Evolutionary conservation across 257 asterid species (phyloP).

Genomic region (Penstemon barbatus): DNA sequence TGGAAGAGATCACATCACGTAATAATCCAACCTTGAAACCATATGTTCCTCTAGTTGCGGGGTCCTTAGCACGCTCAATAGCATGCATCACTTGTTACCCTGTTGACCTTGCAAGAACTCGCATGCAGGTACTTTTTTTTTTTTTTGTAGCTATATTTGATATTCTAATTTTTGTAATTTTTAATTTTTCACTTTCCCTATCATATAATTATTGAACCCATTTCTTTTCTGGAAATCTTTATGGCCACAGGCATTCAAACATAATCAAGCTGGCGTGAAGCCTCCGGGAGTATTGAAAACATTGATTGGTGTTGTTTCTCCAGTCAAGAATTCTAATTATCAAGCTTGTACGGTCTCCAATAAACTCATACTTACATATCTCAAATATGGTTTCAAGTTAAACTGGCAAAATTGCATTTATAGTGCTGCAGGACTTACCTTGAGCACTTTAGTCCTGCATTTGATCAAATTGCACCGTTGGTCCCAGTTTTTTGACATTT

Average conservation of each 20-base stretch:
- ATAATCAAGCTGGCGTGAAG: constrained; percentile 49
- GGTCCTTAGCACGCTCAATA: constrained; percentile 82
- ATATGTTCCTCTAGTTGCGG: constrained; percentile 77
- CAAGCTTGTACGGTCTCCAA: constrained; percentile 50
- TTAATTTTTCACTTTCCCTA: background rate
- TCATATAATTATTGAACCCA: background rate
- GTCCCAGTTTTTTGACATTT: too few species aligned
- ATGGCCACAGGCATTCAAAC: constrained; percentile 63
- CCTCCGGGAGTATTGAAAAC: constrained; percentile 89
- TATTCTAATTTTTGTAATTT: background rate
- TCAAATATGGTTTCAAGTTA: too few species aligned
- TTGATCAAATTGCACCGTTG: too few species aligned
- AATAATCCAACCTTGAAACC: constrained; percentile 58
- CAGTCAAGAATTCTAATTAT: constrained; percentile 45
- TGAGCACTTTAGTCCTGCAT: too few species aligned
- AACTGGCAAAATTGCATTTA: too few species aligned
- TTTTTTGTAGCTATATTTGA: background rate
- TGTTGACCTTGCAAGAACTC: constrained; percentile 87
- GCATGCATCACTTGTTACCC: constrained; percentile 93
- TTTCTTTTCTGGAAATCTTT: background rate
- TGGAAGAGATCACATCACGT: constrained; percentile 58
- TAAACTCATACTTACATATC: constrained; percentile 5
- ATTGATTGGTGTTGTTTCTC: constrained; percentile 54
- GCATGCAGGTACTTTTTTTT: constrained; percentile 71
- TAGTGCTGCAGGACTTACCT: too few species aligned